Base-by-base conservation (phyloP, 208 protist species). In the Spironucleus salmonicida region DNA sequence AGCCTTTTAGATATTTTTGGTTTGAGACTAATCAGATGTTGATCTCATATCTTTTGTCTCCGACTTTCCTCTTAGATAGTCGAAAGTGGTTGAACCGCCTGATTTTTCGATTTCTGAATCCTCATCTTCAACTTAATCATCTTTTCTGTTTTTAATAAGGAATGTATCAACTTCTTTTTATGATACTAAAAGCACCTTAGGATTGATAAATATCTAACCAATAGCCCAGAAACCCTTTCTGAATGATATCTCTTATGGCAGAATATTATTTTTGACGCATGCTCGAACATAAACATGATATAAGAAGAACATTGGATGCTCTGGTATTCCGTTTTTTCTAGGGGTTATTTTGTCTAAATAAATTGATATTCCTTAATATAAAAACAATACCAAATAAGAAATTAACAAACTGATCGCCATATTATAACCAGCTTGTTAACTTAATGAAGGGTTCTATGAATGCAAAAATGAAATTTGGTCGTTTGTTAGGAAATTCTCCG, bases 291-390 rank as follows among this genome's bases (percentile, higher is more conserved):
- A 42, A 9, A 57, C 1, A 11, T 34, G 39, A 32, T 29, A 7
- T 23, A 77, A n/a, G 53, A 77, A 77, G 45, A 62, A 77, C 4
- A 58, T 30, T 32, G 41, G 53, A 7, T 77, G 39, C n/a, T 74
- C 26, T 59, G 78, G 30, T 34, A 64, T 53, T 30, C 74, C 79
- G 58, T 34, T 84, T 40, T 81, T 42, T 40, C 45, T 41, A 26
- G 76, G 57, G 23, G 82, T 34, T 11, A 86, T 57, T 30, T 78
- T 77, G 39, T 86, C 81, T 19, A 86, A 64, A 78, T 86, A 86
- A 58, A 82, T 78, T 34, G 75, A 35, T 27, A 86, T 30, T n/a
- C 86, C 29, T 4, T 32, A 1, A 59, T 78, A 86, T 0, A 86
- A n/a, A 34, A 84, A 29, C 11, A 82, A 57, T 64, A 84, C 82